These are phyloP conservation scores for Colletotrichum liaoningense DNA, from an alignment of 2,329 filamentous ascomycete species.

Conservation along the genomic window DNA sequence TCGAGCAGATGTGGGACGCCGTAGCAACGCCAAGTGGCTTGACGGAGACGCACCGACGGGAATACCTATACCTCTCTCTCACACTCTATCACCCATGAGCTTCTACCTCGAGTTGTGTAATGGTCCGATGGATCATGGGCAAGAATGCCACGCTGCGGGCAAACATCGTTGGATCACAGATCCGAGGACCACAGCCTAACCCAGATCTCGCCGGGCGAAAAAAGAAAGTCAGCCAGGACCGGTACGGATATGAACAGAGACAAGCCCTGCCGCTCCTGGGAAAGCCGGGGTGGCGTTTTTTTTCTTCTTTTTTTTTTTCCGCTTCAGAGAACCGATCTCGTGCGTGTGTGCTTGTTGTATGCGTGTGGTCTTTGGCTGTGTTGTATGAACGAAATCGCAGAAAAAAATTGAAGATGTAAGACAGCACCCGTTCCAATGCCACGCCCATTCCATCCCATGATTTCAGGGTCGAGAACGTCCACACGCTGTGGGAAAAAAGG, in stretches of 20 bases:
- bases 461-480: not conserved
- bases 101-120: constrained; percentile 8
- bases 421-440: constrained; percentile 8
- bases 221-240: too few species aligned
- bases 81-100: not conserved
- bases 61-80: not conserved
- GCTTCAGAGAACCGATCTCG: too few species aligned
- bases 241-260: not conserved
- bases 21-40: constrained; percentile 12
- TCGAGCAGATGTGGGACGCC: not conserved
- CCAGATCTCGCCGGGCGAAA: too few species aligned
- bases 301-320: too few species aligned
- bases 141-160: constrained; percentile 4
- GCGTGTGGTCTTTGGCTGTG: too few species aligned
- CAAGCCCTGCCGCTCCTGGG: constrained; percentile 6
- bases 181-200: not conserved
- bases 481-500: not conserved
- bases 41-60: constrained; percentile 18
- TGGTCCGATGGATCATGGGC: not conserved
- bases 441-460: not conserved
- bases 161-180: not conserved
- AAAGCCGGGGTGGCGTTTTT: not conserved
- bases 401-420: not conserved
- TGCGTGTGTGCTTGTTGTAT: too few species aligned
- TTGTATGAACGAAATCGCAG: too few species aligned